Conservation (phyloP, 306 rosid genomes). For the Quercus berberidifolia region DNA sequence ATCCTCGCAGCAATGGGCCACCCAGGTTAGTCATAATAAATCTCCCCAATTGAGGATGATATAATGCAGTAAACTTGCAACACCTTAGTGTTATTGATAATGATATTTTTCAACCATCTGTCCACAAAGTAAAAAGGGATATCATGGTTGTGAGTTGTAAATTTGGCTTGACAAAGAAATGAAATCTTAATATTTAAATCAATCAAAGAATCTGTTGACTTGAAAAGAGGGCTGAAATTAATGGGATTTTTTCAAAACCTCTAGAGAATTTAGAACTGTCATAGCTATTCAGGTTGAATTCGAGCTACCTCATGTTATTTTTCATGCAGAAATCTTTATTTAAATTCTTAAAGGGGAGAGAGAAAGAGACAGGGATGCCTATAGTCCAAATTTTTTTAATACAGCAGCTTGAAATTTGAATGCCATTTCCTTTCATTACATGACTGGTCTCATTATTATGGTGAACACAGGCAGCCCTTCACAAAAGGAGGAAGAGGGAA, state of each 20-base stretch:
- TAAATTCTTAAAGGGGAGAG: neutral
- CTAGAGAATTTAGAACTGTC: neutral
- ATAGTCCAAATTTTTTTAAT: too few species aligned
- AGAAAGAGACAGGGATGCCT: too few species aligned
- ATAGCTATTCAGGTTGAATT: neutral
- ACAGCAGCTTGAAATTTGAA: neutral
- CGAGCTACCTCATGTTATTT: neutral
- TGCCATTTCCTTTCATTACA: neutral
- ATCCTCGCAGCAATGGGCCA: slow-evolving; percentile 53
- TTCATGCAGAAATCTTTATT: neutral
- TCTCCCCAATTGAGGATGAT: neutral
- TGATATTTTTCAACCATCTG: neutral
- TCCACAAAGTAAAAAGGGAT: neutral
- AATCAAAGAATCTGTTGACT: neutral
- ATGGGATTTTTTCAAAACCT: neutral
- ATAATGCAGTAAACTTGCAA: neutral
- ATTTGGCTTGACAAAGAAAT: neutral
- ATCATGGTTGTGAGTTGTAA: neutral
- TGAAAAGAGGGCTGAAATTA: neutral
- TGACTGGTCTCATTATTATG: neutral
- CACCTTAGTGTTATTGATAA: neutral
- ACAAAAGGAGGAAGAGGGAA: slow-evolving; percentile 30
- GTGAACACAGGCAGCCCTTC: slow-evolving; percentile 36
- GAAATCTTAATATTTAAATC: neutral
- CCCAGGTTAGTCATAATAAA: slow-evolving; percentile 34